These are phyloP conservation scores for Umbellularia californica DNA, from an alignment of 164 flowering plant species.

Conservation along the genomic window DNA sequence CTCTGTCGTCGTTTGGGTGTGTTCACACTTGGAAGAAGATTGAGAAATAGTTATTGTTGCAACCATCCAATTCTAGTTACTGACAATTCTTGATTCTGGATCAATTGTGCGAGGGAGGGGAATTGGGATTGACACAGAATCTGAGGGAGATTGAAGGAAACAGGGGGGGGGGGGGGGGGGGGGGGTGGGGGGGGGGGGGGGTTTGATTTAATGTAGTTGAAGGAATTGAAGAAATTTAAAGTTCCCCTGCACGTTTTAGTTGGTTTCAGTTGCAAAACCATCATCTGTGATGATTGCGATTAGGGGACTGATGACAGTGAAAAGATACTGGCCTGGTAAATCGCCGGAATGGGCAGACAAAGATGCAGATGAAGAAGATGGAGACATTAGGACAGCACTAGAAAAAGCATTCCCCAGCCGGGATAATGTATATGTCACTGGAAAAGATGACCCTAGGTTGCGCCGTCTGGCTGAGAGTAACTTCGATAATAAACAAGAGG, in stretches of 20 bases:
- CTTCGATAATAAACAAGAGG: conserved; percentile 63
- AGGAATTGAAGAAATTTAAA: too few species aligned
- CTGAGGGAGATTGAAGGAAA: too few species aligned
- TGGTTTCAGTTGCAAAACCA: not conserved
- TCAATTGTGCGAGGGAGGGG: too few species aligned
- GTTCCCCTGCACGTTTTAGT: not conserved
- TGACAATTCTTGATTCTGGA: too few species aligned
- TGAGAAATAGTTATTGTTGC: too few species aligned
- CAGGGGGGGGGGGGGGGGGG: too few species aligned
- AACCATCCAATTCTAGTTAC: too few species aligned
- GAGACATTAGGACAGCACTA: conserved; percentile 50
- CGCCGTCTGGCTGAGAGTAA: conserved; percentile 76
- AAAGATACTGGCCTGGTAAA: conserved; percentile 94
- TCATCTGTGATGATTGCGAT: conserved; percentile 70
- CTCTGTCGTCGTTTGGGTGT: too few species aligned
- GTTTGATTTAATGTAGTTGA: too few species aligned
- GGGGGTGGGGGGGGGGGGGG: too few species aligned
- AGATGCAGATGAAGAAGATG: conserved; percentile 52
- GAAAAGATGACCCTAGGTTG: conserved; percentile 71
- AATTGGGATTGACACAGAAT: too few species aligned
- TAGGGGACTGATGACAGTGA: conserved; percentile 84
- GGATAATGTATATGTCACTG: conserved; percentile 32
- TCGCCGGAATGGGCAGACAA: conserved; percentile 96
- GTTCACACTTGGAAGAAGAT: too few species aligned
- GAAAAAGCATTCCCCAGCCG: conserved; percentile 63